Percentiles rank a stretch among this genome's conserved stretches.
Conservation (phyloP, 1,139 yeast species). For the Suhomyces terraborum region DNA sequence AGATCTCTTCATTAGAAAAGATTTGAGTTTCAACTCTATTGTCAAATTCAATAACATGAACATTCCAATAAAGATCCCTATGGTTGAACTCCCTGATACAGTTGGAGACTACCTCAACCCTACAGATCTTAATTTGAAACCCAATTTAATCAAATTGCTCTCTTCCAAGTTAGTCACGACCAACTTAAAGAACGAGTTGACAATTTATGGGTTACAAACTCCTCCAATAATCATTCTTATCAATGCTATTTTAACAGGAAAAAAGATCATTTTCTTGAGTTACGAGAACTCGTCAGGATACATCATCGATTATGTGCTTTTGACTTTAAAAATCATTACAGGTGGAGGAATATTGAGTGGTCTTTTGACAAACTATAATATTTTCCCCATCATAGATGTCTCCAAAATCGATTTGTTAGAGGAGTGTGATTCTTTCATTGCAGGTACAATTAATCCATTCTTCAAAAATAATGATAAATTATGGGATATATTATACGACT, state of each 20-base stretch:
- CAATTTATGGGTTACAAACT: slow-evolving; percentile 58
- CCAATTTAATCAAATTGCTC: slow-evolving; percentile 42
- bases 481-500: slow-evolving; percentile 63
- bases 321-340: slow-evolving; percentile 54
- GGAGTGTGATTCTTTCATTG: slow-evolving; percentile 56
- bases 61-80: slow-evolving; percentile 47
- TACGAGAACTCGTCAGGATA: slow-evolving; percentile 56
- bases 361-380: slow-evolving; percentile 44
- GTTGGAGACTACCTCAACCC: slow-evolving; percentile 51
- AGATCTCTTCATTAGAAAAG: slow-evolving; percentile 45
- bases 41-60: slow-evolving; percentile 42
- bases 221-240: slow-evolving; percentile 60
- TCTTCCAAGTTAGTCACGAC: slow-evolving; percentile 36
- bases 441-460: slow-evolving; percentile 70
- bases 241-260: slow-evolving; percentile 60
- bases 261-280: slow-evolving; percentile 55
- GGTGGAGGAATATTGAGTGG: slow-evolving; percentile 64
- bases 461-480: slow-evolving; percentile 56
- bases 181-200: slow-evolving; percentile 38
- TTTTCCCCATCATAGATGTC: slow-evolving; percentile 65
- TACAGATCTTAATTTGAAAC: slow-evolving; percentile 47
- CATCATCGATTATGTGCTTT: slow-evolving; percentile 56
- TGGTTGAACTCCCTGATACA: slow-evolving; percentile 43
- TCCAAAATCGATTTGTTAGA: slow-evolving; percentile 59
- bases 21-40: slow-evolving; percentile 46